Conservation (phyloP, 2,329 filamentous ascomycete genomes). For the Knoxdaviesia proteae region DNA sequence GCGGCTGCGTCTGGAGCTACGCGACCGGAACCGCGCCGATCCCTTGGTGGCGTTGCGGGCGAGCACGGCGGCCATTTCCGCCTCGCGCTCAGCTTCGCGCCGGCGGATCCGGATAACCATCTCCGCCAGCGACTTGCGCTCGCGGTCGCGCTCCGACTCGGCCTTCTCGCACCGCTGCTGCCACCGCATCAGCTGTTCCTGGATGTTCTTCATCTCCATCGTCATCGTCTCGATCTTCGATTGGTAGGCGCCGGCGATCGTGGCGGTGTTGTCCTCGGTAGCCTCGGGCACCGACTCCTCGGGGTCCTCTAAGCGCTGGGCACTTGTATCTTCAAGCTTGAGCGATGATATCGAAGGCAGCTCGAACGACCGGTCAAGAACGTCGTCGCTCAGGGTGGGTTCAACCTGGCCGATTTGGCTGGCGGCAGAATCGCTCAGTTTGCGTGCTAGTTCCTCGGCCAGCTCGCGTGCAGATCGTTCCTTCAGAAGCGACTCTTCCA, state of each 20-base stretch:
- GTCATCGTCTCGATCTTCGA: conserved; percentile 57
- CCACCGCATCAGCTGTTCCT: conserved; percentile 59
- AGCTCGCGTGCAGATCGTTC: conserved; percentile 66
- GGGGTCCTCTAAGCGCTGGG: conserved; percentile 9
- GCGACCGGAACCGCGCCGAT: conserved; percentile 8
- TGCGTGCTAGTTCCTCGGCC: conserved; percentile 64
- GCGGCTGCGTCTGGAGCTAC: conserved; percentile 7
- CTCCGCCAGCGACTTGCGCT: conserved; percentile 58
- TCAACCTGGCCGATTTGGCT: conserved; percentile 13
- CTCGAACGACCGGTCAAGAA: conserved; percentile 25
- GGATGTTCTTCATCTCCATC: conserved; percentile 61
- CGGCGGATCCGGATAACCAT: conserved; percentile 73
- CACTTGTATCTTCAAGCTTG: not conserved
- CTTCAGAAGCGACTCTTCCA: conserved; percentile 58
- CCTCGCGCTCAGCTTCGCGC: conserved; percentile 29
- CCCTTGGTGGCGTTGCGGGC: conserved; percentile 13
- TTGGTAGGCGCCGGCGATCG: conserved; percentile 30
- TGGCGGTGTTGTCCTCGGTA: conserved; percentile 15
- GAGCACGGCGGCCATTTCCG: conserved; percentile 13
- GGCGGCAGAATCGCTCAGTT: conserved; percentile 35
- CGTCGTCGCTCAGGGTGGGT: conserved; percentile 10
- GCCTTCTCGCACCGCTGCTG: conserved; percentile 59
- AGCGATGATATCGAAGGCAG: not conserved
- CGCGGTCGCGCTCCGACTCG: conserved; percentile 53
- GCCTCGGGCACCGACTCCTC: conserved; percentile 7